Evolutionary conservation across 495 filamentous ascomycete species (phyloP), one percentile per base, ranked within the genome.

Genomic region (Neurospora hispaniola): DNA sequence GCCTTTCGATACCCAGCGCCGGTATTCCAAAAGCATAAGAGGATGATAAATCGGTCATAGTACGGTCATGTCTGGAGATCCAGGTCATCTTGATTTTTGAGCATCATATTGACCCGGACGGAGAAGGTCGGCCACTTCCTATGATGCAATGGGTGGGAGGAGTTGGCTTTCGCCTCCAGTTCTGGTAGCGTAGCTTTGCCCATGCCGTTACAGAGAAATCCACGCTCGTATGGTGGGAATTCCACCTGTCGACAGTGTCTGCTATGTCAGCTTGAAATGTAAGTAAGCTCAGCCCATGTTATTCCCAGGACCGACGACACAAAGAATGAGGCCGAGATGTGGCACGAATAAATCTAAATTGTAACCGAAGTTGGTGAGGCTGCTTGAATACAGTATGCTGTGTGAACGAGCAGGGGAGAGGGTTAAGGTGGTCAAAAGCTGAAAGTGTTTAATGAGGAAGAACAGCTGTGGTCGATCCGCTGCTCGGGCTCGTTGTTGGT

Each of bases 401-500:
- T 35, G 54, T 31, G 54, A 35, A 5, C 7, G 14, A 35, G 54
- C 5, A 62, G 27, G 54, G 27, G 20, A 31, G 31, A 31, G 54
- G 23, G 54, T 62, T 31, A 23, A 31, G 54, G 54, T 66, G 54
- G 54, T 66, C 1, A 16, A 66, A 66, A 66, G 54, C 16, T 18
- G 54, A 14, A 62, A 66, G 54, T 66, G 27, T 35, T 31, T 16
- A 18, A 66, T 9, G 27, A 66, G 27, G 54, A 35, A 14, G 27
- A 35, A 66, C 54, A 27, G 54, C 54, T 66, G 54, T 38, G 27
- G 54, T 35, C 27, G 14, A 4, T 66, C 54, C 54, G 27, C 27
- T 69, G 69, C 44, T 74, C 44, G 69, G 69, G 39, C 38, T 68
- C 48, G 69, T 38, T 42, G 20, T 39, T 69, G 74, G 48, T 68